These are phyloP conservation scores for Blastocystis sp. DNA, from an alignment of 352 stramenopile species.

Conservation along the genomic window DNA sequence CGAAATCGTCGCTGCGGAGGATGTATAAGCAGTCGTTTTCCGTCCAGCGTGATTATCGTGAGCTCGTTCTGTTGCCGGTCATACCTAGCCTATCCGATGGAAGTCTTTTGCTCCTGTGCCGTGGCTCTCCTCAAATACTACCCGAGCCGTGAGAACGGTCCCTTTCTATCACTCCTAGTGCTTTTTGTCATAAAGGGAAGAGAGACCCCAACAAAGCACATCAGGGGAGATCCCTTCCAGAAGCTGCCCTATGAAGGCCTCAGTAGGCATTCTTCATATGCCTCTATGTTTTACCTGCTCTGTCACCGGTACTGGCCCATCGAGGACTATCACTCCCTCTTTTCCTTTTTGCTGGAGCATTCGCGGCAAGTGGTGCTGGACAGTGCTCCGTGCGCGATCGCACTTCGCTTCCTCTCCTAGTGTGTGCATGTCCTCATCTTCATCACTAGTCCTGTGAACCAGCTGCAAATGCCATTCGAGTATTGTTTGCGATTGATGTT, in stretches of 20 bases:
- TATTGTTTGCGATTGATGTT: constrained; percentile 23
- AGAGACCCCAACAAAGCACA: background rate
- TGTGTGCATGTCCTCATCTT: background rate
- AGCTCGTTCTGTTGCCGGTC: background rate
- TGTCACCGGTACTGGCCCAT: background rate
- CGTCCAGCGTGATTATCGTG: background rate
- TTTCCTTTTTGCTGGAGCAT: background rate
- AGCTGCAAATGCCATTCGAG: background rate
- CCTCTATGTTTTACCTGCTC: background rate
- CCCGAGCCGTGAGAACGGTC: background rate
- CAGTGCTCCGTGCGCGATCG: constrained; percentile 5
- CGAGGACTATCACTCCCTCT: background rate
- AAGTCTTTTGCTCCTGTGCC: background rate
- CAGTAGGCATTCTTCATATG: background rate
- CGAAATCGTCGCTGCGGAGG: background rate
- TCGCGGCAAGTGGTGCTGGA: background rate
- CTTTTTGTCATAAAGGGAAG: constrained; percentile 23
- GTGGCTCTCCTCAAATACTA: background rate
- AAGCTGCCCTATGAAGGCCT: background rate
- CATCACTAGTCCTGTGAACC: constrained; percentile 34
- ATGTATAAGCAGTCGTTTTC: background rate
- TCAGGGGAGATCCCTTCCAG: background rate
- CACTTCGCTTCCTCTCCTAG: constrained; percentile 50
- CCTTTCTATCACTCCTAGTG: background rate
- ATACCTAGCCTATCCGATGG: background rate